Evolutionary conservation across 495 filamentous ascomycete species (phyloP).

Genomic region (Aspergillus nanangensis): DNA sequence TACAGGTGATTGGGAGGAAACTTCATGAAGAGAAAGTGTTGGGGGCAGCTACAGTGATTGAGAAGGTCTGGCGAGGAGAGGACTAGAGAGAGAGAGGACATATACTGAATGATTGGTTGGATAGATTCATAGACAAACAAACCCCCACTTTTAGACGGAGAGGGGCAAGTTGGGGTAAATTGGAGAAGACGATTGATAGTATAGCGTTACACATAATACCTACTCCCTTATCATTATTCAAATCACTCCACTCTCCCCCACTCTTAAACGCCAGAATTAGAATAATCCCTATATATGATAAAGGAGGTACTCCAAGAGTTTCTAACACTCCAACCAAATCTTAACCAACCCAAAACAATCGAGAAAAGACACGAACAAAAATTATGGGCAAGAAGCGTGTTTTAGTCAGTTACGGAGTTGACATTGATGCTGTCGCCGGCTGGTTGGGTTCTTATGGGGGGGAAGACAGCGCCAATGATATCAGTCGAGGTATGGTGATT

Average conservation of each 20-base stretch:
- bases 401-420: conserved; percentile 52
- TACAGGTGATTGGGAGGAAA: conserved; percentile 50
- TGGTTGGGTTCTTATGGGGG: conserved; percentile 74
- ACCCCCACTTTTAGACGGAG: too few relatives aligned
- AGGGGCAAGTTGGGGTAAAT: too few relatives aligned
- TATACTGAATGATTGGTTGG: too few relatives aligned
- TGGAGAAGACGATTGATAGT: too few relatives aligned
- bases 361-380: not conserved
- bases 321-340: too few relatives aligned
- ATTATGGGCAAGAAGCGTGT: conserved; percentile 60
- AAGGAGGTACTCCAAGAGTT: too few relatives aligned
- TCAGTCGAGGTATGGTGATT: conserved; percentile 52
- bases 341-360: not conserved
- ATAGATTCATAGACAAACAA: too few relatives aligned
- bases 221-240: too few relatives aligned
- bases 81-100: not conserved
- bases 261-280: too few relatives aligned
- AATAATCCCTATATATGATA: too few relatives aligned
- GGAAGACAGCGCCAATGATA: conserved; percentile 64
- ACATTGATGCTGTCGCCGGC: conserved; percentile 67
- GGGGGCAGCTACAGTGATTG: conserved; percentile 37
- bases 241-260: too few relatives aligned
- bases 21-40: conserved; percentile 53
- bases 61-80: conserved; percentile 26
- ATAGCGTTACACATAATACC: too few relatives aligned